A percentile compares a stretch with the other conserved stretches of the same genome.
phyloP scores from a whole-genome alignment of 495 filamentous ascomycete genomes.

The Penicillium coprophilum region DNA sequence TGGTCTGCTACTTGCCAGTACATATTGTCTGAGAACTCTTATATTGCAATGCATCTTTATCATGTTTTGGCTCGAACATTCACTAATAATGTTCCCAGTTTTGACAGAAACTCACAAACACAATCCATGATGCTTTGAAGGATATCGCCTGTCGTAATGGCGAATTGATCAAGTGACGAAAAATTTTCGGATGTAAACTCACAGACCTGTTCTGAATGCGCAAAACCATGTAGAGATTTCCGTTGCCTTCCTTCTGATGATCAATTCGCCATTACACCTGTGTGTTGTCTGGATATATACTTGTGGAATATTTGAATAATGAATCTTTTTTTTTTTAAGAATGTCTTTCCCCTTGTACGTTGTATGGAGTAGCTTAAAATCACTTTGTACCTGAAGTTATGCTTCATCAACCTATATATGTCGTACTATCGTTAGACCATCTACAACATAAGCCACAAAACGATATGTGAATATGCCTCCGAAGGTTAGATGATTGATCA shows the following conservation, averaged over 20 bases:
- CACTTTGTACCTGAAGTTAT: not conserved
- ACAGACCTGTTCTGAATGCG: conserved; percentile 74
- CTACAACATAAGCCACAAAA: too few species aligned
- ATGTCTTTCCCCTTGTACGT: not conserved
- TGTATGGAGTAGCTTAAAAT: too few species aligned
- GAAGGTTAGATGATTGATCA: too few species aligned
- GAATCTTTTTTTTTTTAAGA: not conserved
- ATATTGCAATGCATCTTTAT: conserved; percentile 10
- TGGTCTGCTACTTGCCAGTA: conserved; percentile 98
- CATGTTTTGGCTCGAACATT: conserved; percentile 14
- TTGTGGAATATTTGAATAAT: not conserved
- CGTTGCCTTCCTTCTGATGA: conserved; percentile 99
- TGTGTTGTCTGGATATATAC: conserved; percentile 13
- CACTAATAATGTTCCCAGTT: conserved; percentile 18
- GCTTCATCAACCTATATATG: not conserved
- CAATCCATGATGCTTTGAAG: not conserved
- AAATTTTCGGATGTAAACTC: conserved; percentile 56
- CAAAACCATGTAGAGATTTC: conserved; percentile 95
- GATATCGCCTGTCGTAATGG: conserved; percentile 8
- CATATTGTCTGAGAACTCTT: conserved; percentile 75
- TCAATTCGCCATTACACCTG: conserved; percentile 25
- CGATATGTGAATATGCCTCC: too few species aligned
- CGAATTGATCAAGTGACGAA: conserved; percentile 60
- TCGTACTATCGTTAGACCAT: too few species aligned
- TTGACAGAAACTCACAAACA: not conserved